Evolutionary conservation across 148 eudicot genomes (phyloP).

Genomic region (Rhododendron kiyosumense): DNA sequence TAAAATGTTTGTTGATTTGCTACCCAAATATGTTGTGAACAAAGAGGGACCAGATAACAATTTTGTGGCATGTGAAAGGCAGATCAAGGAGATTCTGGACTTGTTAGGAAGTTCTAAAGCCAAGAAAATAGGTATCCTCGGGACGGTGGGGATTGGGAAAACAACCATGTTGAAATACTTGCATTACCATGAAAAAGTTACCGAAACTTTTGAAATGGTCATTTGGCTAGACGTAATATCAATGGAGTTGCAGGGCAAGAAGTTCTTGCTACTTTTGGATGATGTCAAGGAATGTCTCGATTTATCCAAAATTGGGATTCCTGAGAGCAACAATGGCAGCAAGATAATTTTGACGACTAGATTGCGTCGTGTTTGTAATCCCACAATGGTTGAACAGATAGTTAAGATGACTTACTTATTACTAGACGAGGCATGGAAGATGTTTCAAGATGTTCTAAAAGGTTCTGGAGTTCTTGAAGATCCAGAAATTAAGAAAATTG

Average conservation of each 20-base stretch:
- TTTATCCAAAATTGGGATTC: conserved; percentile 8
- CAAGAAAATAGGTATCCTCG: not conserved
- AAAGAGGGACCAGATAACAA: not conserved
- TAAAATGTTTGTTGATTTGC: not conserved
- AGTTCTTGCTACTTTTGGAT: conserved; percentile 6
- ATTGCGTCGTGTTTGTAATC: not conserved
- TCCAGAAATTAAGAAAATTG: not conserved
- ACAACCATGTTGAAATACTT: not conserved
- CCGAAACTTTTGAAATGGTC: conserved; percentile 4
- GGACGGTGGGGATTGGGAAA: conserved; percentile 15
- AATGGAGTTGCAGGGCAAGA: not conserved
- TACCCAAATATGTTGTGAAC: not conserved
- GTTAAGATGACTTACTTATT: too few species aligned
- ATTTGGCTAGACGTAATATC: conserved; percentile 11
- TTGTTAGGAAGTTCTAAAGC: not conserved
- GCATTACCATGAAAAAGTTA: conserved; percentile 6
- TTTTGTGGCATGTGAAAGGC: not conserved
- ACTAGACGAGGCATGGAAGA: too few species aligned
- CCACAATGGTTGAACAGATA: too few species aligned
- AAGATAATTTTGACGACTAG: conserved; percentile 14
- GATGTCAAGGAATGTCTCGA: not conserved
- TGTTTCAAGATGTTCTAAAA: too few species aligned
- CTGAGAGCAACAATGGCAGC: not conserved
- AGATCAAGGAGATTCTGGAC: not conserved
- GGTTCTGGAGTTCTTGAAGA: too few species aligned